Evolutionary conservation across 768 basidiomycete genomes (phyloP), one percentile per base, ranked within the genome.

Genomic region (Boletus rufocinnamomeus): DNA sequence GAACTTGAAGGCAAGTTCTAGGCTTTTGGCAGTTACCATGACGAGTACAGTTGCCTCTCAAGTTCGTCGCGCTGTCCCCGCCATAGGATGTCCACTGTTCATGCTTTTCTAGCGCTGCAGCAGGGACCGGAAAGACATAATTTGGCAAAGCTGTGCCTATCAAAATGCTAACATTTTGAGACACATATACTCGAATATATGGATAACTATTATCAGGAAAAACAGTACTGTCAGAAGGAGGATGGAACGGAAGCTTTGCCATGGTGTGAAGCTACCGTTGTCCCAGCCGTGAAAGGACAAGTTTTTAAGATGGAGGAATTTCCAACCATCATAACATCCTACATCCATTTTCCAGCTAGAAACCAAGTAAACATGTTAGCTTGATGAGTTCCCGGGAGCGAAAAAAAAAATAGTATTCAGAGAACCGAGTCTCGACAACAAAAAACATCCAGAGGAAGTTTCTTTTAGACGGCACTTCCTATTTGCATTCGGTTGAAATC

Each of bases 381-480:
- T 50, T 23, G 28, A 27, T 16, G 46, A 34, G 13, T n/a, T 17
- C n/a, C 13, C 0, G 10, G 3, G 19, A 32, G 7, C 2, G 10
- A 43, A 37, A 34, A 45, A 34, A 45, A 34, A 54, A 50, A 28
- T 41, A 30, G 41, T 43, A 55, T 38, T 73, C 73, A 74, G 72
- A 61, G 69, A 71, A 73, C 73, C 72, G 73, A 50, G 67, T 60
- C 47, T 73, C 72, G 69, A 73, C 72, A 74, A 35, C 48, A 71
- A 66, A 63, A 59, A 58, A 64, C 63, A 65, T 58, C 68, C 60
- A 60, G 16, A 44, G 40, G 47, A 61, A 3, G 50, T 51, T 58
- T 63, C 69, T 62, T 74, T 73, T 45, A 66, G 72, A 73, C 72
- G 72, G 72, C 72, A 73, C 72, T 73, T 73, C 72, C 72, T 73